Evolutionary conservation across 2,329 filamentous ascomycete species (phyloP), one percentile per base, ranked within the genome.

Genomic region (Exophiala calicioides): DNA sequence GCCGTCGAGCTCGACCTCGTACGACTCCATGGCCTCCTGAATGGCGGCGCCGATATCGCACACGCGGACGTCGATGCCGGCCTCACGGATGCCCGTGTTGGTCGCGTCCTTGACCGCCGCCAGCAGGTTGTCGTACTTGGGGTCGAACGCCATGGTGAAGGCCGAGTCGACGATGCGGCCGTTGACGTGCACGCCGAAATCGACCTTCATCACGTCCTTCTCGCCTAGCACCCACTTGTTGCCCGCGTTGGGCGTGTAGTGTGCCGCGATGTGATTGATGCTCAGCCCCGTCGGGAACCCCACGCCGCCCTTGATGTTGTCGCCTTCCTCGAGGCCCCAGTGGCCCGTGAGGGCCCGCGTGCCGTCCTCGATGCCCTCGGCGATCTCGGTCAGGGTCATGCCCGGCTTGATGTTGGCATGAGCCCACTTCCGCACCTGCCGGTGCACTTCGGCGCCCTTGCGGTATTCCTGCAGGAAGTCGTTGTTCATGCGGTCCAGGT

Each of bases 1-100:
- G 53, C 88, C 88, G 65, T 85, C 82, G 56, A 94, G 80, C 67
- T 93, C 87, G 39, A 91, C 80, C 71, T 95, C 89, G 69, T 91
- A 93, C 68, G 86, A 90, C 71, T 95, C 90, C 89, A 95, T 95
- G 20, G 85, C 81, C 69, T 95, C 89, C 69, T 95, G 90, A 60
- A 95, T 91, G 13, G 81, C 77, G 7, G 80, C 86, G 50, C 90
- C 88, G 55, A 95, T 87, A 61, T 95, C 89, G 55, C 86, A 84
- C 60, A 96, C 84, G 45, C 90, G 84, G 35, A 89, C 90, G 64
- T 96, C 90, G 61, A 96, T 95, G 60, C 90, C 90, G 4, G 90
- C 90, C 73, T 94, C 87, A 59, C 73, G 84, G 62, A 96, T 79
- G 62, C 91, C 91, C 15, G 82, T 82, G 56, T 86, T 84, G 18